phyloP scores from a whole-genome alignment of 371 early-diverging fungal species.

The Mucor saturninus region DNA sequence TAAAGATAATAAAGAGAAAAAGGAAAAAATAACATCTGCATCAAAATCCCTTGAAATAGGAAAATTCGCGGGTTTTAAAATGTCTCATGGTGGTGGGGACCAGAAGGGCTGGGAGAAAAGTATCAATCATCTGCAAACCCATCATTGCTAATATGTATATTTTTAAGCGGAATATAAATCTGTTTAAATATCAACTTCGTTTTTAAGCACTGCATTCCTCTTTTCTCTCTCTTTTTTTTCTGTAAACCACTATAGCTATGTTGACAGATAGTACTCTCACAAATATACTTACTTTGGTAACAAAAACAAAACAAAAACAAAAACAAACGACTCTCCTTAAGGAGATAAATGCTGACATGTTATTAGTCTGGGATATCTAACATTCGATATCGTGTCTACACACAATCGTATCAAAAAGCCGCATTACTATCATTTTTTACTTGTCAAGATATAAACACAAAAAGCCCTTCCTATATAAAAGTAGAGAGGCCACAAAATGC shows the following conservation, averaged over 20 bases:
- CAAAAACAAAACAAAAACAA: not conserved
- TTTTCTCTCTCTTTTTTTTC: not conserved
- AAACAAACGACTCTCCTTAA: not conserved
- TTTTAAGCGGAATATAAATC: not conserved
- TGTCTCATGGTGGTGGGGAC: not conserved
- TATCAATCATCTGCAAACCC: not conserved
- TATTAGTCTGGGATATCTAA: constrained; percentile 43
- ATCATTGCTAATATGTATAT: not conserved
- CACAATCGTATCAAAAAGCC: constrained; percentile 27
- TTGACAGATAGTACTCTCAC: constrained; percentile 42
- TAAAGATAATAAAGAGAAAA: not conserved
- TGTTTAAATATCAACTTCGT: not conserved
- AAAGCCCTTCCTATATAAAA: constrained; percentile 7
- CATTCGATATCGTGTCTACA: constrained; percentile 42
- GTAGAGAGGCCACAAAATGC: constrained; percentile 13
- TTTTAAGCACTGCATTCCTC: constrained; percentile 7
- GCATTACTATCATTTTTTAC: constrained; percentile 25
- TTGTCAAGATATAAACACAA: not conserved
- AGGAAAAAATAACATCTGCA: not conserved
- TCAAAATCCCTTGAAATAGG: constrained; percentile 9
- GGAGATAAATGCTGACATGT: not conserved
- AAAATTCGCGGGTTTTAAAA: not conserved
- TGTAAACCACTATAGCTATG: constrained; percentile 18
- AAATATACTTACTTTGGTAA: constrained; percentile 48
- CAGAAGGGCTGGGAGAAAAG: too few species aligned